These are phyloP conservation scores for Elongisporangium anandrum DNA, from an alignment of 352 stramenopile species.

Conservation along the genomic window DNA sequence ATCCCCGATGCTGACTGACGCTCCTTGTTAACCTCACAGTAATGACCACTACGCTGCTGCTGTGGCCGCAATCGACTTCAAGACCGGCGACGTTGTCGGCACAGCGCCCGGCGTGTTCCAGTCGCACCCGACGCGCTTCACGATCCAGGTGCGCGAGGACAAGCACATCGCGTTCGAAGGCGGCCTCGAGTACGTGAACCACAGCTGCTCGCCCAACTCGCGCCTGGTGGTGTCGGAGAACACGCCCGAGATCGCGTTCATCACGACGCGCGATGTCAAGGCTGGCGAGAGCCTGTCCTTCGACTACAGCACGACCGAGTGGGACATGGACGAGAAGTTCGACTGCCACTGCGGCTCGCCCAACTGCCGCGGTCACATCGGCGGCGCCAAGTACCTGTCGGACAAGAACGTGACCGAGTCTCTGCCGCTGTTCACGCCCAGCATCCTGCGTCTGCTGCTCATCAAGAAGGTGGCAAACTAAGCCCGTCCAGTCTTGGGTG, in stretches of 20 bases:
- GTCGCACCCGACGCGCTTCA: conserved; percentile 72
- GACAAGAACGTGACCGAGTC: conserved; percentile 41
- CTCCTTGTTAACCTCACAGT: conserved; percentile 10
- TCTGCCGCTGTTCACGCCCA: conserved; percentile 69
- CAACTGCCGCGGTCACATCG: conserved; percentile 62
- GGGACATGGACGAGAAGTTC: conserved; percentile 92
- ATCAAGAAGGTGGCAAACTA: conserved; percentile 44
- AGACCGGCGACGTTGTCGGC: conserved; percentile 61
- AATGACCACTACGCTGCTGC: conserved; percentile 72
- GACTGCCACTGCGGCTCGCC: conserved; percentile 69
- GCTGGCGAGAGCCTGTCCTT: conserved; percentile 77
- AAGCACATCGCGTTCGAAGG: conserved; percentile 84
- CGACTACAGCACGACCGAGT: conserved; percentile 89
- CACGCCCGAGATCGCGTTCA: conserved; percentile 64
- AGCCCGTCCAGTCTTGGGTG: conserved; percentile 3
- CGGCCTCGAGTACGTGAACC: conserved; percentile 86
- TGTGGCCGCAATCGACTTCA: conserved; percentile 64
- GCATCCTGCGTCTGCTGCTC: conserved; percentile 64
- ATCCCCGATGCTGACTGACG: background rate
- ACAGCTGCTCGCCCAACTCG: conserved; percentile 84
- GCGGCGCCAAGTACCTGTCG: conserved; percentile 78
- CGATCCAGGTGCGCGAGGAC: conserved; percentile 65
- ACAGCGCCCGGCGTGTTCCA: conserved; percentile 65
- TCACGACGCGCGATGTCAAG: conserved; percentile 70
- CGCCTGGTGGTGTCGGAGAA: conserved; percentile 74